phyloP scores from a whole-genome alignment of 805 yeast species.

The Metschnikowia orientalis region DNA sequence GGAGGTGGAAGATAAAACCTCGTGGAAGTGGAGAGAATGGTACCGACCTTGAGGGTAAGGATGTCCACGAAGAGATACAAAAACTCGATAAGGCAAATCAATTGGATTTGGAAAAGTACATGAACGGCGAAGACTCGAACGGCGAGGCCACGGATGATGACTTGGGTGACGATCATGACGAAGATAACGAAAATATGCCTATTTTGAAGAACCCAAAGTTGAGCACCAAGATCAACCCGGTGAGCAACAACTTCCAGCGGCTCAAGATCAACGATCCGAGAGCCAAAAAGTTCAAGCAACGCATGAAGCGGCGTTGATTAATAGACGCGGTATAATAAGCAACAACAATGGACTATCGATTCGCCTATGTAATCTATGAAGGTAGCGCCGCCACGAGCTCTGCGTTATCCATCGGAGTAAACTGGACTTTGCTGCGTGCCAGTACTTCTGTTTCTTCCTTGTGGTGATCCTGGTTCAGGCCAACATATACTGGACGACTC shows the following conservation, averaged over 20 bases:
- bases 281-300: constrained; percentile 37
- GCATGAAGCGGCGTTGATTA: constrained; percentile 30
- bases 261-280: constrained; percentile 48
- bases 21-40: constrained; percentile 19
- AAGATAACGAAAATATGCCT: constrained; percentile 4
- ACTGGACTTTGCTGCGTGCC: constrained; percentile 14
- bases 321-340: no score
- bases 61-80: constrained; percentile 41
- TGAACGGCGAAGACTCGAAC: constrained; percentile 14
- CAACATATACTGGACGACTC: constrained; percentile 46
- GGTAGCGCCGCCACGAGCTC: constrained; percentile 18
- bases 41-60: constrained; percentile 31
- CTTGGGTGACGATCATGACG: constrained; percentile 15
- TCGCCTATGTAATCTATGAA: no score
- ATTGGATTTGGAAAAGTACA: constrained; percentile 20
- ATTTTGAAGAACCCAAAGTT: constrained; percentile 12
- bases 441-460: background rate
- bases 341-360: no score
- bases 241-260: constrained; percentile 49
- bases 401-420: constrained; percentile 9
- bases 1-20: constrained; percentile 48
- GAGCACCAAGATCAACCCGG: constrained; percentile 23
- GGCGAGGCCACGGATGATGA: constrained; percentile 12
- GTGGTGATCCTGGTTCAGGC: background rate
- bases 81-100: constrained; percentile 30